A percentile compares a stretch with the other conserved stretches of the same genome.
These are phyloP conservation scores for Aspergillus amoenus DNA, from an alignment of 2,329 filamentous ascomycete genomes.

Conservation along the genomic window DNA sequence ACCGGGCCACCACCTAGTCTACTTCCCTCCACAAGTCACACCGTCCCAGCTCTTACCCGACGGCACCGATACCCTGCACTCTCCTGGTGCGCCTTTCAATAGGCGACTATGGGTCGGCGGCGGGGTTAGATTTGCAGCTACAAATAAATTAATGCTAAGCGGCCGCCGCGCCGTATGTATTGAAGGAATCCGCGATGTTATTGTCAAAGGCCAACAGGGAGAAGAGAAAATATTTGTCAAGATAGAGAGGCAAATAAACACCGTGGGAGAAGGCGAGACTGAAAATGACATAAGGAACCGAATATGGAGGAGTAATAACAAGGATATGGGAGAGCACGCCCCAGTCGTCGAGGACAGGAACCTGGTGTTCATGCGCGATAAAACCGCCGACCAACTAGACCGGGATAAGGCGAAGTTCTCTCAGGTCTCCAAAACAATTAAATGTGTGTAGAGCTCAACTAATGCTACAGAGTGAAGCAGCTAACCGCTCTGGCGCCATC, in stretches of 20 bases:
- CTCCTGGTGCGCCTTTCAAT: slow-evolving; percentile 68
- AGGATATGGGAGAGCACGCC: slow-evolving; percentile 43
- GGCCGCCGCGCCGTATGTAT: slow-evolving; percentile 43
- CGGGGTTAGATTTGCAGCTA: slow-evolving; percentile 55
- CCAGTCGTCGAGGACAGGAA: slow-evolving; percentile 59
- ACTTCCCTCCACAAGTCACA: slow-evolving; percentile 73
- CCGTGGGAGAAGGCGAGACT: slow-evolving; percentile 37
- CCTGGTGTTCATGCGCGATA: slow-evolving; percentile 63
- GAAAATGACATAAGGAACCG: slow-evolving; percentile 37
- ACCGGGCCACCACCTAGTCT: slow-evolving; percentile 74
- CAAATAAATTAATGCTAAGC: slow-evolving; percentile 30
- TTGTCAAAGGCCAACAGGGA: slow-evolving; percentile 51
- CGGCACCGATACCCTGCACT: slow-evolving; percentile 79
- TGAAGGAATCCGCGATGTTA: slow-evolving; percentile 50
- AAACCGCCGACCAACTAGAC: slow-evolving; percentile 38
- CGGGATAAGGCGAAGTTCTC: slow-evolving; percentile 25
- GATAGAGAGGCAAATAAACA: slow-evolving; percentile 55
- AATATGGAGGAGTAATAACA: slow-evolving; percentile 46
- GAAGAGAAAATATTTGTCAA: slow-evolving; percentile 61
- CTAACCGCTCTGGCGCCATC: slow-evolving; percentile 19
- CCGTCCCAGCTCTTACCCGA: slow-evolving; percentile 68
- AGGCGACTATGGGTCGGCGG: slow-evolving; percentile 91
- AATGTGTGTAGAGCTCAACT: slow-evolving; percentile 32
- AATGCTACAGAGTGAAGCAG: slow-evolving; percentile 11
- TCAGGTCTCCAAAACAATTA: slow-evolving; percentile 29